Conservation (phyloP, 176 grass and related monocot genomes). For the Panicum miliaceum region DNA sequence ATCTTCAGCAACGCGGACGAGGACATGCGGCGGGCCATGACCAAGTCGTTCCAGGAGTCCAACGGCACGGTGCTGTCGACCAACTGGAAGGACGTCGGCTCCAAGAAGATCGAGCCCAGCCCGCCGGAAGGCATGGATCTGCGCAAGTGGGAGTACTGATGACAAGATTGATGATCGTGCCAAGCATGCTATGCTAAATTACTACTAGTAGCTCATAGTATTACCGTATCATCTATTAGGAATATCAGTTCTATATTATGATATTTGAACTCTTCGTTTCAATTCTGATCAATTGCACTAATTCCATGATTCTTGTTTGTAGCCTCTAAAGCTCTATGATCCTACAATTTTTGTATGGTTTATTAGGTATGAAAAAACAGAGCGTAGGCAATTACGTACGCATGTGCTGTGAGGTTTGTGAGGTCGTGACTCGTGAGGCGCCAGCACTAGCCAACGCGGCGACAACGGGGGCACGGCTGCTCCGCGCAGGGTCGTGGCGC, state of each 20-base stretch:
- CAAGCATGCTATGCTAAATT: no score
- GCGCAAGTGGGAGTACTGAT: conserved; percentile 36
- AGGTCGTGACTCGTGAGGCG: no score
- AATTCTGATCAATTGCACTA: not conserved
- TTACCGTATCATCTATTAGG: not conserved
- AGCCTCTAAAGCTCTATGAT: no score
- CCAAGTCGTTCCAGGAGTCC: conserved; percentile 29
- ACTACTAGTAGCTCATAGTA: not conserved
- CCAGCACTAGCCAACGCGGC: no score
- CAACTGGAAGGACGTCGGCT: conserved; percentile 24
- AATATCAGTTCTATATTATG: not conserved
- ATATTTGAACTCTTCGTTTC: not conserved
- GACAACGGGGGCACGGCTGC: not conserved
- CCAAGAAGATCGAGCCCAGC: conserved; percentile 29
- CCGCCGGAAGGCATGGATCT: conserved; percentile 18
- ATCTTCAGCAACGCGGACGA: conserved; percentile 23
- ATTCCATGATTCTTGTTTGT: no score
- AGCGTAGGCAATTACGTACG: no score
- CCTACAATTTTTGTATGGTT: no score
- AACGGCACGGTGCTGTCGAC: conserved; percentile 26
- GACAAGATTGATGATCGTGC: no score
- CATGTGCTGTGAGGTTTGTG: no score
- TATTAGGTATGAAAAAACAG: no score
- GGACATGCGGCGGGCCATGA: conserved; percentile 31
- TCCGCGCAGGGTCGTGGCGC: not conserved